phyloP scores from a whole-genome alignment of 2,329 filamentous ascomycete species.

The Verruconis gallopava region DNA sequence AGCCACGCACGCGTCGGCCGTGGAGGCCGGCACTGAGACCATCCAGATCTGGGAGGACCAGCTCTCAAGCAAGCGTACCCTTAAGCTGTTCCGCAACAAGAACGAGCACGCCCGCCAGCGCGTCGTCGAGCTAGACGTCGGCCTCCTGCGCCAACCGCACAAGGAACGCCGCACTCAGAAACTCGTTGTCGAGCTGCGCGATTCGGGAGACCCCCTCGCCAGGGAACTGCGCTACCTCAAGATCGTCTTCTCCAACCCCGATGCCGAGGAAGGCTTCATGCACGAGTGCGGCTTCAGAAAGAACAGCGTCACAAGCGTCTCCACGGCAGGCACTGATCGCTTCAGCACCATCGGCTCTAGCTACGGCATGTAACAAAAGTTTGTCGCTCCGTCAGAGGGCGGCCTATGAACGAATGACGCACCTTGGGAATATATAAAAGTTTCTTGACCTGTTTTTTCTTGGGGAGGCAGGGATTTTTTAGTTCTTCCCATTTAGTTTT shows the following conservation, averaged over 20 bases:
- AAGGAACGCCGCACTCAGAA: conserved; percentile 6
- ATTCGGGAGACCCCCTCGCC: conserved; percentile 2
- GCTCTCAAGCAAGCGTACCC: background rate
- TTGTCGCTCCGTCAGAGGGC: too few relatives aligned
- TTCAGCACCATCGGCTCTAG: too few relatives aligned
- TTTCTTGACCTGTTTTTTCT: too few relatives aligned
- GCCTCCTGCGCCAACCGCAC: conserved; percentile 1
- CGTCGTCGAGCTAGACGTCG: conserved; percentile 8
- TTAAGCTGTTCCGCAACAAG: conserved; percentile 10
- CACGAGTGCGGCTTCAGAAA: conserved; percentile 1
- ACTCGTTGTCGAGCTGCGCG: conserved; percentile 4
- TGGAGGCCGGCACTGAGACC: conserved; percentile 5
- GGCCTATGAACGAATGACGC: too few relatives aligned
- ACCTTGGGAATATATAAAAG: too few relatives aligned
- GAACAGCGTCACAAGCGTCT: background rate
- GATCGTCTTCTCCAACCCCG: conserved; percentile 5
- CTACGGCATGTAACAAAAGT: too few relatives aligned
- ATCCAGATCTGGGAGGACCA: conserved; percentile 9
- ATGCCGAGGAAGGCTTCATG: conserved; percentile 6
- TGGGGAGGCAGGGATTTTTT: too few relatives aligned
- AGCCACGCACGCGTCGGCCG: conserved; percentile 8
- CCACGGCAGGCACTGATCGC: background rate
- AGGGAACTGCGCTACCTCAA: conserved; percentile 10
- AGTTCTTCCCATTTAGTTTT: too few relatives aligned
- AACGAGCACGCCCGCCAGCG: conserved; percentile 2